A percentile compares a stretch with the other conserved stretches of the same genome.
Evolutionary conservation across 139 green algal genomes (phyloP).

Genomic region (Chlorella sorokiniana): DNA sequence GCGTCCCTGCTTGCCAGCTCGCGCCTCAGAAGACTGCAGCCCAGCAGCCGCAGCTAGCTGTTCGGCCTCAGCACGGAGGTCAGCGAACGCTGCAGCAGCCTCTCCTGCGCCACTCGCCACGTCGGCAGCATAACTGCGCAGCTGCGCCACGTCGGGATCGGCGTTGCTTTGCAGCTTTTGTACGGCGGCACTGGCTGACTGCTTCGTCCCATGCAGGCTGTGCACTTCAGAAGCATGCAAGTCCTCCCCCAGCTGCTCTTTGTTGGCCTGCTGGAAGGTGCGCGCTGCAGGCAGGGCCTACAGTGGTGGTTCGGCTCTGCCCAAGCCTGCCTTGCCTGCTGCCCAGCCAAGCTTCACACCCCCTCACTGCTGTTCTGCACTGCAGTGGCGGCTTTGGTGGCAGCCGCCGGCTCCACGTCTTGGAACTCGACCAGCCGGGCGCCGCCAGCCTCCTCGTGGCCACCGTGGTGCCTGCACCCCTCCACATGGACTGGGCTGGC

Average conservation of each 20-base stretch:
- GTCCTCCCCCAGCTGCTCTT: background rate
- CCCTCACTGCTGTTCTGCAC: background rate
- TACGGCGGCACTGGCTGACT: too few species aligned
- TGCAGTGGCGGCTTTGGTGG: background rate
- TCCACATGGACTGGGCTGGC: background rate
- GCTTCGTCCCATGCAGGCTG: too few species aligned
- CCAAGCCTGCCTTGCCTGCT: background rate
- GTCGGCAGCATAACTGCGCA: too few species aligned
- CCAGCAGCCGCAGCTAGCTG: too few species aligned
- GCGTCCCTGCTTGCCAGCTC: too few species aligned
- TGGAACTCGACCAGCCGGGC: background rate
- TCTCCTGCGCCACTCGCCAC: too few species aligned
- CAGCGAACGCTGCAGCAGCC: too few species aligned
- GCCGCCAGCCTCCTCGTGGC: background rate
- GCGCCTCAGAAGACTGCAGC: too few species aligned
- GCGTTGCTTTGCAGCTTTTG: too few species aligned
- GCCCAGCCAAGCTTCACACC: background rate
- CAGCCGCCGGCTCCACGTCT: background rate
- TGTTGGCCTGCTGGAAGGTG: background rate
- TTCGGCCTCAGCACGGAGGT: too few species aligned
- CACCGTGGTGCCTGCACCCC: background rate
- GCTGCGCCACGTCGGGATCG: too few species aligned
- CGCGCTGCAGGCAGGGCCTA: background rate
- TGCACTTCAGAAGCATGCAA: too few species aligned
- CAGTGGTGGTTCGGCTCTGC: background rate